Base-by-base conservation (phyloP, 352 stramenopile genomes). In the Peronospora tabacina region DNA sequence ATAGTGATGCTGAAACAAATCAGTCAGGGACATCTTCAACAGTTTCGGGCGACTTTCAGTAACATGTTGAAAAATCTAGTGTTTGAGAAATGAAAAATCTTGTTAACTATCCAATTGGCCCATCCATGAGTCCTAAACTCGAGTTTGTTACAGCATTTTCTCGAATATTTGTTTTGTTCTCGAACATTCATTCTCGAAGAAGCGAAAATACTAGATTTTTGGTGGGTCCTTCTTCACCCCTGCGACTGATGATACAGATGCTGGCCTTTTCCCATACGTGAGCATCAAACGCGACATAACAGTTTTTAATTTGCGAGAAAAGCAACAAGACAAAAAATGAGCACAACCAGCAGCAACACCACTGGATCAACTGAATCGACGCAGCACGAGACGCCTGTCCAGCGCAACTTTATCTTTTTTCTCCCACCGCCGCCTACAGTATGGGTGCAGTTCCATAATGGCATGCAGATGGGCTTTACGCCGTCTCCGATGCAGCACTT, bases 401-500 rank as follows among this genome's bases (percentile, higher is more conserved):
- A 62, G 29, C 33, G 36, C 37, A 53, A 52, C 45, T 61, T 77
- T 44, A 30, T 77, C 37, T 85, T 85, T 59, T 56, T 84, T 45
- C 49, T 86, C 8, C 73, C 71, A 16, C 70, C 75, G 29, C 75
- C 77, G 24, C 69, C 82, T 45, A 86, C 77, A 0, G 39, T 84
- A 43, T 79, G 55, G 45, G 48, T 89, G 40, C 72, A 86, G 44
- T 75, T 89, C 30, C 59, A 66, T 26, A 61, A 85, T 43, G 75
- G 77, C 16, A 50, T 68, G 39, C 71, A 71, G 28, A 17, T 87
- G 41, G 58, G 55, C 12, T 67, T 84, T 51, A 73, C 63, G 17
- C 73, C 76, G 40, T 65, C 73, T 8, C 71, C 71, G 1, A 42
- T 56, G 19, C 55, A 39, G 11, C 58, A 80, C 28, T 40, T 75